Evolutionary conservation across 495 filamentous ascomycete genomes (phyloP), one percentile per base, ranked within the genome.

Genomic region (Parathielavia appendiculata): DNA sequence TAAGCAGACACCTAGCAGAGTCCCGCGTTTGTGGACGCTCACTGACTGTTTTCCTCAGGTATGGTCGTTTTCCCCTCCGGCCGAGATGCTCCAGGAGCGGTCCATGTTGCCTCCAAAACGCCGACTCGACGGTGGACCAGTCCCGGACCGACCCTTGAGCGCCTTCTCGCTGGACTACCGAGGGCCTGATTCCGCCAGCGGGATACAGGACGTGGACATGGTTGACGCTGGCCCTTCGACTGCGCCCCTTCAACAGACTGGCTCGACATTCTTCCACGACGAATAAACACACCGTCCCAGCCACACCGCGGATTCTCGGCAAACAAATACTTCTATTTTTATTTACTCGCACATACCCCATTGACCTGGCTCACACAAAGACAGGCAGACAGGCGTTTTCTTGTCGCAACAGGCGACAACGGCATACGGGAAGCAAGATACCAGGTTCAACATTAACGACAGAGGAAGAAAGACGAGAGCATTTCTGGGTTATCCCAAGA

Each of bases 1-100:
- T 96, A 70, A 78, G 77, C 66, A 46, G 50, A 14, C 17, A 38
- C 6, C 6, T 30, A 30, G 26, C 26, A 38, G 1, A 23, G 1
- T 46, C 12, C 10, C n/a, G 16, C 36, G 23, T 35, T 3, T 20
- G 16, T 30, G 16, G 54, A 44, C 50, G 54, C 54, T 58, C 35
- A 12, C 56, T 58, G 55, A 66, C 41, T 3, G 1, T 17, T 30
- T n/a, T 39, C 12, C 7, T 26, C 17, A 95, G 90, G 90, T 96
- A 13, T 96, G 88, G 88, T 89, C 87, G 0, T 96, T 96, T 72
- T 89, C 91, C 1, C 91, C 91, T 8, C 90, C 89, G 1, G 86
- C 90, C 56, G 88, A 91, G 38, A 70, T 75, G n/a, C 71, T 78
- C 30, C 71, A 73, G 36, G 80, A 81, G 20, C 66, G 71, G 14